phyloP scores from a whole-genome alignment of 1,139 yeast genomes.

The Hyphopichia fennica region DNA sequence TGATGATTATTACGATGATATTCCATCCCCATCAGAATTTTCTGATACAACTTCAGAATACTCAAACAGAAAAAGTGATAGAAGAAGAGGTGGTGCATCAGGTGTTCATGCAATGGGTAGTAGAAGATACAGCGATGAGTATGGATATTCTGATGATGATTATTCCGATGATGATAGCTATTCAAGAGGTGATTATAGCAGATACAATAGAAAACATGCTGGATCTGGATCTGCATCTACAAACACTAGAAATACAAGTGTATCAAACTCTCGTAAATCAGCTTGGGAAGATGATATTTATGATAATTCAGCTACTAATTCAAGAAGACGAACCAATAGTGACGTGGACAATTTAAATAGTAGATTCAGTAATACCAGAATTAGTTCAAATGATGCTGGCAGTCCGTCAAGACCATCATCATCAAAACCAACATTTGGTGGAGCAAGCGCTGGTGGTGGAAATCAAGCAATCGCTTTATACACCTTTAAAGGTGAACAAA shows the following conservation, averaged over 20 bases:
- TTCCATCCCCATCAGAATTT: constrained; percentile 72
- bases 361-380: constrained; percentile 31
- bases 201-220: constrained; percentile 12
- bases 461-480: constrained; percentile 84
- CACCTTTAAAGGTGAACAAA: constrained; percentile 86
- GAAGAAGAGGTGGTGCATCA: constrained; percentile 26
- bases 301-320: constrained; percentile 41
- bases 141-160: constrained; percentile 38
- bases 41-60: constrained; percentile 45
- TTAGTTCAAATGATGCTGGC: constrained; percentile 17
- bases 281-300: constrained; percentile 87
- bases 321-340: constrained; percentile 29
- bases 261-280: constrained; percentile 24
- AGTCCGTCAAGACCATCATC: constrained; percentile 40
- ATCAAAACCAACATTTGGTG: constrained; percentile 54
- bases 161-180: constrained; percentile 36
- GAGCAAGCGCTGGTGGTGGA: constrained; percentile 34
- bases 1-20: constrained; percentile 67
- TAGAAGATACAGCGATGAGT: constrained; percentile 42
- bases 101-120: constrained; percentile 5
- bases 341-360: constrained; percentile 38
- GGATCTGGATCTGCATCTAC: constrained; percentile 6
- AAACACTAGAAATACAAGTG: constrained; percentile 7
- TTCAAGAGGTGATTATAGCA: constrained; percentile 16
- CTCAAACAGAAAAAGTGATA: constrained; percentile 15